Evolutionary conservation across 1,284 basidiomycete genomes (phyloP), one percentile per base, ranked within the genome.

Genomic region (Cryptococcus amylolentus): DNA sequence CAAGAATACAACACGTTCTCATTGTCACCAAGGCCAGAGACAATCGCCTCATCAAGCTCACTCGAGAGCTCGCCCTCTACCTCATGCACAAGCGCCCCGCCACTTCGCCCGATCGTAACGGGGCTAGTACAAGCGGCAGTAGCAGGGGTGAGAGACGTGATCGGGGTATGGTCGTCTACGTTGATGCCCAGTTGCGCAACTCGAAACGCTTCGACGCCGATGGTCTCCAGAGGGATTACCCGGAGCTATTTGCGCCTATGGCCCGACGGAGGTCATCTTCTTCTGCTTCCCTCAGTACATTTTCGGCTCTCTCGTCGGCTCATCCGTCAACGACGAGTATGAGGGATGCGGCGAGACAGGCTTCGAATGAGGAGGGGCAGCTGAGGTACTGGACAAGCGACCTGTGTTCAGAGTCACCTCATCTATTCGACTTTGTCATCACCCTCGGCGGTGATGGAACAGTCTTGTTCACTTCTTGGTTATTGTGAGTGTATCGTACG

Each of bases 11-110:
- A 74, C 91, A 85, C 60, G 84, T 99, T 57, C 83, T 99, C 61
- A 94, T 98, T 73, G 89, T 99, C 68, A 99, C 96, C 55, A 98
- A 98, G 78, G 96, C 96, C 35, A 83, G 95, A 54, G 96, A 99
- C 80, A 98, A 98, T 74, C 83, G 91, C 43, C 85, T 98, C 48
- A 98, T 98, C 81, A 88, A 88, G 71, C 84, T 98, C 47, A 99
- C 96, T 0, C 85, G 93, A 49, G 88, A 98, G 72, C 84, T 99
- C 27, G 93, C 95, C 0, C 80, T 96, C n/a, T 95, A 92, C 76
- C 84, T 96, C 58, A 96, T 96, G 93, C 62, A 81, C 83, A 63
- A 91, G 86, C 77, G 84, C 48, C 64, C 64, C 4, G 38, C 56
- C 0, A 37, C 58, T 8, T 49, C 60, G 23, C 43, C 57, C 16